phyloP scores from a whole-genome alignment of 108 stramenopile species.

The Pseudonitzschia multiseries region DNA sequence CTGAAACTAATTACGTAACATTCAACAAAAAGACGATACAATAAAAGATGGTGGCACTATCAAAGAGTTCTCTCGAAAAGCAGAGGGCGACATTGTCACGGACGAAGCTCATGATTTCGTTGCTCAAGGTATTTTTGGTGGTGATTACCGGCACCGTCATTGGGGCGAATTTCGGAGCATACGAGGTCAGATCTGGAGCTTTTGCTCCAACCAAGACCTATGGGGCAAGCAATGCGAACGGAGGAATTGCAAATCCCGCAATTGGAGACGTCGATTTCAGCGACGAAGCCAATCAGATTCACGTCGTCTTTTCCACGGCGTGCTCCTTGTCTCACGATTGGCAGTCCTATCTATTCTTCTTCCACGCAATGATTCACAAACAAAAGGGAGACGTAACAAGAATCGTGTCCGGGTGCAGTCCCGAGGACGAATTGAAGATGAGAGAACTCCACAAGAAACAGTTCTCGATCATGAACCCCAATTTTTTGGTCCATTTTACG shows the following conservation, averaged over 20 bases:
- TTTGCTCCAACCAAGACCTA: background rate
- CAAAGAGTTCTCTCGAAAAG: background rate
- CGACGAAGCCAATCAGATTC: background rate
- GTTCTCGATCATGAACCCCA: constrained; percentile 31
- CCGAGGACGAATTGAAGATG: constrained; percentile 36
- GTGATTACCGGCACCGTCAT: background rate
- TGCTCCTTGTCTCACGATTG: constrained; percentile 82
- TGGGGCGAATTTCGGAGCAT: background rate
- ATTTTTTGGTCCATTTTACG: constrained; percentile 73
- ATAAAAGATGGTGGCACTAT: constrained; percentile 3
- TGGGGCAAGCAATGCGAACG: background rate
- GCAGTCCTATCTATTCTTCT: constrained; percentile 86
- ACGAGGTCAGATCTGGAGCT: background rate
- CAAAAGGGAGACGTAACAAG: constrained; percentile 85
- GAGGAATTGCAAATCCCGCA: background rate
- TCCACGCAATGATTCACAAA: constrained; percentile 52
- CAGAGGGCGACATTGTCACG: background rate
- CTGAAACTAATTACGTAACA: background rate
- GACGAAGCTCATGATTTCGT: background rate
- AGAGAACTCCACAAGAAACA: constrained; percentile 35
- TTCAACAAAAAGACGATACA: background rate
- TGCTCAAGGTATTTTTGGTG: background rate
- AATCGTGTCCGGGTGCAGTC: constrained; percentile 74
- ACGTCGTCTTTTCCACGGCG: constrained; percentile 73
- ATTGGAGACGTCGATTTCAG: background rate